These are phyloP conservation scores for Cichorium intybus DNA, from an alignment of 140 eudicot species.

Conservation along the genomic window DNA sequence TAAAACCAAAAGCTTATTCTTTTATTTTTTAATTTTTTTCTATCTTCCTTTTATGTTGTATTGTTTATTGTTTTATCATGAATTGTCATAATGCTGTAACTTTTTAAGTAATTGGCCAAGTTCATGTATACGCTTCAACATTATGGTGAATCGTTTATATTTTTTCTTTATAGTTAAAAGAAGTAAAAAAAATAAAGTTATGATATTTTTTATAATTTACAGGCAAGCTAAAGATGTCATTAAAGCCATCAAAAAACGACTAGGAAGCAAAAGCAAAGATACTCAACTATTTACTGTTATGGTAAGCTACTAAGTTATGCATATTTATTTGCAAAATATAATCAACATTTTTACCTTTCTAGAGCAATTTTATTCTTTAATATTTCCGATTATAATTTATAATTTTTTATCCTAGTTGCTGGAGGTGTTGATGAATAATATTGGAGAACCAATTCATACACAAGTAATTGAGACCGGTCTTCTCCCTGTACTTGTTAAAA, in stretches of 20 bases:
- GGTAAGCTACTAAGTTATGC: slow-evolving; percentile 43
- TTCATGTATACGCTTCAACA: too few species aligned
- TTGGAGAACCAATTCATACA: slow-evolving; percentile 93
- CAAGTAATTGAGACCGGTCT: slow-evolving; percentile 84
- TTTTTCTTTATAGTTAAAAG: background rate
- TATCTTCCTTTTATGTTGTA: background rate
- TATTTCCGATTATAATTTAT: background rate
- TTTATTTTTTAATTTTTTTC: background rate
- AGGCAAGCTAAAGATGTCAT: slow-evolving; percentile 93
- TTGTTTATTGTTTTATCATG: slow-evolving; percentile 5
- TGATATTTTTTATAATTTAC: slow-evolving; percentile 22
- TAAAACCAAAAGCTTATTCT: background rate
- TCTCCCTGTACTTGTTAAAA: slow-evolving; percentile 76
- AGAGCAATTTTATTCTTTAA: background rate
- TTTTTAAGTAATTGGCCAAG: too few species aligned
- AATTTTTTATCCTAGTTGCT: slow-evolving; percentile 54
- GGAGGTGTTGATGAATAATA: slow-evolving; percentile 93
- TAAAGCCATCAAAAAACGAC: slow-evolving; percentile 82
- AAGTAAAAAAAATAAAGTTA: slow-evolving; percentile 1
- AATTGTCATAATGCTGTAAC: too few species aligned
- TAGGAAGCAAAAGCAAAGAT: slow-evolving; percentile 73
- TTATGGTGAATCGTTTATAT: too few species aligned
- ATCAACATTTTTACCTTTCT: background rate
- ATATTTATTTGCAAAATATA: background rate
- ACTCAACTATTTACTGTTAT: slow-evolving; percentile 70